A percentile compares a stretch with the other conserved stretches of the same genome.
Conservation (phyloP, 305 asterid species). For the Andrographis paniculata region DNA sequence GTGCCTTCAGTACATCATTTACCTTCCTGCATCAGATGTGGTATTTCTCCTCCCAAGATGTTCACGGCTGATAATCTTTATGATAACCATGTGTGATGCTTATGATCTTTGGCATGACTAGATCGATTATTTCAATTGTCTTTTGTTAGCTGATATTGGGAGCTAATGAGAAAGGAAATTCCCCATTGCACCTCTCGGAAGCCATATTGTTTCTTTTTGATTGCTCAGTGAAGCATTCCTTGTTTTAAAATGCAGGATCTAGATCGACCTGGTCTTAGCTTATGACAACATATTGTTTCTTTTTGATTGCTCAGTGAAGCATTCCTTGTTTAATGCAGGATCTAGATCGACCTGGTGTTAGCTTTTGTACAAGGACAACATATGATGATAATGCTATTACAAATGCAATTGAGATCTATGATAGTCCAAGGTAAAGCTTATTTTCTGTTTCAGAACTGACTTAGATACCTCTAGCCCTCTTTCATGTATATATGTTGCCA, state of each 20-base stretch:
- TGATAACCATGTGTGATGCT: too few relatives aligned
- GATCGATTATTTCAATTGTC: too few relatives aligned
- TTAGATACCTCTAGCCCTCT: too few relatives aligned
- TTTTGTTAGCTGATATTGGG: too few relatives aligned
- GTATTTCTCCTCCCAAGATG: neutral
- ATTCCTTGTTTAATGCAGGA: conserved; percentile 33
- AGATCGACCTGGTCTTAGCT: neutral
- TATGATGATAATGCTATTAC: conserved; percentile 69
- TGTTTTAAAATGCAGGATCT: too few relatives aligned
- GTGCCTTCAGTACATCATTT: too few relatives aligned
- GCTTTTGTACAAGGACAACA: conserved; percentile 60
- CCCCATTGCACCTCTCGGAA: neutral
- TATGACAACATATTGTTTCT: neutral
- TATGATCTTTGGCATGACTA: too few relatives aligned
- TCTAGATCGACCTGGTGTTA: conserved; percentile 57
- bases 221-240: conserved; percentile 17
- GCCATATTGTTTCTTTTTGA: neutral
- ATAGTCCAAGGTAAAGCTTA: conserved; percentile 40
- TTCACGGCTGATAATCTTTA: neutral
- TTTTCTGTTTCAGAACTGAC: conserved; percentile 3
- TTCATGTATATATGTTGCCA: too few relatives aligned
- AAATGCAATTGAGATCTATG: conserved; percentile 57
- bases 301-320: conserved; percentile 14
- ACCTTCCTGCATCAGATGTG: too few relatives aligned
- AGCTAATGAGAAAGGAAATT: neutral